Evolutionary conservation across 768 basidiomycete genomes (phyloP).

Genomic region (Amanita thiersii): DNA sequence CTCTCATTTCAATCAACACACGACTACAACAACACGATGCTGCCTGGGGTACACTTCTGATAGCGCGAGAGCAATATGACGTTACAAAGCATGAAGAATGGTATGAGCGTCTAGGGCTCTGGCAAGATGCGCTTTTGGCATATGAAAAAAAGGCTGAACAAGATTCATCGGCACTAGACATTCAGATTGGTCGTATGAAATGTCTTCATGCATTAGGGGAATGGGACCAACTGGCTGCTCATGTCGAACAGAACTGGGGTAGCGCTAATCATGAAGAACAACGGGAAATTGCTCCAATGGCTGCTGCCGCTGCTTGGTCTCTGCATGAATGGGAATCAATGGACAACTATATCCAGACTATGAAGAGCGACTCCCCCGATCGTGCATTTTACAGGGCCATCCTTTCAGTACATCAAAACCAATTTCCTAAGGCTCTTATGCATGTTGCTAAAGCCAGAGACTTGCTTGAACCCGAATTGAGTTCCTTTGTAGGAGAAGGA

Average conservation of each 20-base stretch:
- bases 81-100: constrained; percentile 93
- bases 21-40: constrained; percentile 96
- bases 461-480: constrained; percentile 83
- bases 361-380: constrained; percentile 91
- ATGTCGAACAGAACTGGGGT: constrained; percentile 85
- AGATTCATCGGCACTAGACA: constrained; percentile 70
- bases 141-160: constrained; percentile 73
- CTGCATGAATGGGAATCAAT: constrained; percentile 96
- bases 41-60: constrained; percentile 91
- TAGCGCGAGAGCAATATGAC: constrained; percentile 85
- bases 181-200: constrained; percentile 88
- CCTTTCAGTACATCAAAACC: constrained; percentile 91
- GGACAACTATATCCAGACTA: constrained; percentile 92
- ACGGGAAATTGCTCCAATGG: constrained; percentile 91
- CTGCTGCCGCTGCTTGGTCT: constrained; percentile 96
- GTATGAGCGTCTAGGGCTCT: constrained; percentile 94
- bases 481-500: constrained; percentile 87
- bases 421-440: constrained; percentile 82
- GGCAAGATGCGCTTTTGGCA: constrained; percentile 86
- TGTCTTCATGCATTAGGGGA: constrained; percentile 96
- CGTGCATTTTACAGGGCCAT: constrained; percentile 95
- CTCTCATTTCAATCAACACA: constrained; percentile 93
- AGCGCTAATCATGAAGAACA: constrained; percentile 78
- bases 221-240: constrained; percentile 85
- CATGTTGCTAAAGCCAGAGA: constrained; percentile 94